phyloP scores from a whole-genome alignment of 441 rosid genomes.

The Capsella rubella region DNA sequence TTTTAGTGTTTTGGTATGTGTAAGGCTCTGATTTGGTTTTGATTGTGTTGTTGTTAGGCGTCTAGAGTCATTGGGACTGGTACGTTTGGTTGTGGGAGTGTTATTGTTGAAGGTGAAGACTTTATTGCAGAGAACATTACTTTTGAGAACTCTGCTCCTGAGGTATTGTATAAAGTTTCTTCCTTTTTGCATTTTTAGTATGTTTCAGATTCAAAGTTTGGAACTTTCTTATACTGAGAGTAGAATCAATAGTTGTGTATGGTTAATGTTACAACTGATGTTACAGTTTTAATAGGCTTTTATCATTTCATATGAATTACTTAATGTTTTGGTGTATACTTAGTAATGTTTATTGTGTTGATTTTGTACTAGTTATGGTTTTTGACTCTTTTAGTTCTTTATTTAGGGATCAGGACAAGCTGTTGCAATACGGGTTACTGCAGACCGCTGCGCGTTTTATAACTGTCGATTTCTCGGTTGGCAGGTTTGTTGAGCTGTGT shows the following conservation, averaged over 20 bases:
- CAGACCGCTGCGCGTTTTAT: constrained; percentile 95
- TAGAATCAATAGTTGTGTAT: neutral
- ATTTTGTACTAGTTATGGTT: neutral
- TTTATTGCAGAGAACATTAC: constrained; percentile 96
- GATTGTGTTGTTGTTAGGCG: constrained; percentile 45
- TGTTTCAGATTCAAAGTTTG: neutral
- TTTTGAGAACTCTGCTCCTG: constrained; percentile 91
- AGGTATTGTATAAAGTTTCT: constrained; percentile 51
- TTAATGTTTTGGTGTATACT: neutral
- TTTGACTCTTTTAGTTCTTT: constrained; percentile 3
- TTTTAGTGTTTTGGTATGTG: neutral
- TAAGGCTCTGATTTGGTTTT: constrained; percentile 20
- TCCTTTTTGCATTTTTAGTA: neutral
- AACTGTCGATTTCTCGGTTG: constrained; percentile 96
- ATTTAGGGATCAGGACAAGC: constrained; percentile 96
- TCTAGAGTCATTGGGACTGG: constrained; percentile 88
- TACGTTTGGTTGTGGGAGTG: constrained; percentile 93
- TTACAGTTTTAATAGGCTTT: neutral
- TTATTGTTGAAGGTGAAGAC: constrained; percentile 95
- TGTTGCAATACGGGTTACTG: constrained; percentile 93
- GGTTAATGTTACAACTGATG: neutral
- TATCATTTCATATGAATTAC: neutral
- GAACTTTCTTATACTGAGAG: too few relatives aligned
- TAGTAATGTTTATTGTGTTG: constrained; percentile 1
- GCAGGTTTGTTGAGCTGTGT: constrained; percentile 65